phyloP scores from a whole-genome alignment of 805 yeast species.

The Hanseniaspora taiwanica region DNA sequence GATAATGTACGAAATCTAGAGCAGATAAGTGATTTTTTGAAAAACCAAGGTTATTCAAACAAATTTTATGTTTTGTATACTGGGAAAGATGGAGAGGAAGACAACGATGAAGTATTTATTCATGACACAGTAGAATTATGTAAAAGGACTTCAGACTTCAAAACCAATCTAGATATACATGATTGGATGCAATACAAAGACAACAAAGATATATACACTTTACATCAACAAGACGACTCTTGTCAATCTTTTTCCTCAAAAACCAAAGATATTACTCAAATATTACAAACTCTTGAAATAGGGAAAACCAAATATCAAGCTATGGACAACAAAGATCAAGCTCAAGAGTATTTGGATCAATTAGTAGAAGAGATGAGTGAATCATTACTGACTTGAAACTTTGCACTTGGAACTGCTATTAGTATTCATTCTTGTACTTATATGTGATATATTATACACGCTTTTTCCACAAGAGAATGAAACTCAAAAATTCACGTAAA shows the following conservation, averaged over 20 bases:
- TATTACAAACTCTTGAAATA: background rate
- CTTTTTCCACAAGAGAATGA: background rate
- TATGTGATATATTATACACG: too few species aligned
- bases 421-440: too few species aligned
- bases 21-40: conserved; percentile 1
- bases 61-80: background rate
- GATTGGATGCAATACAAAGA: background rate
- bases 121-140: conserved; percentile 6
- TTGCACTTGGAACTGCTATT: too few species aligned
- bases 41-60: background rate
- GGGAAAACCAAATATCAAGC: background rate
- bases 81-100: background rate
- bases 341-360: conserved; percentile 3
- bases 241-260: too few species aligned
- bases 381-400: conserved; percentile 6
- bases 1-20: background rate
- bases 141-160: conserved; percentile 8
- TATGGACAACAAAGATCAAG: background rate
- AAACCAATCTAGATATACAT: conserved; percentile 6
- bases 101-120: background rate
- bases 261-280: background rate
- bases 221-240: too few species aligned
- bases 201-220: background rate
- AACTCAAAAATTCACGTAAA: background rate
- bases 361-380: conserved; percentile 10